Evolutionary conservation across 106 monocot genomes (phyloP).

Genomic region (Platanthera guangdongensis): DNA sequence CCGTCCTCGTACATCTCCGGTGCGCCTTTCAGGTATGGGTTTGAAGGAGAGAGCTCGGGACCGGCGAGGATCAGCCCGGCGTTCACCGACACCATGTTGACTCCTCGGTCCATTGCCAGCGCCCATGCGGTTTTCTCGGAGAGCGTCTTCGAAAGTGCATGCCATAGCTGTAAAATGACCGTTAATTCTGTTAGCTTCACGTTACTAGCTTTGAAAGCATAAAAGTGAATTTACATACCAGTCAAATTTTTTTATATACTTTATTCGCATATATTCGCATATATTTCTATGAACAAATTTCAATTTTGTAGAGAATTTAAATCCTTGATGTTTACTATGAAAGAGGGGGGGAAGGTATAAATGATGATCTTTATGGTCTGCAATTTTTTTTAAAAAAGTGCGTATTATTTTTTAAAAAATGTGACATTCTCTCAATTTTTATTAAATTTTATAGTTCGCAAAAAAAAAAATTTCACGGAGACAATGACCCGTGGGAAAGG

Average conservation of each 20-base stretch:
- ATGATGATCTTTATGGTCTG: too few species aligned
- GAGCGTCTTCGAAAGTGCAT: constrained; percentile 72
- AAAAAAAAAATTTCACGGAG: too few species aligned
- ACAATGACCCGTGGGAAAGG: too few species aligned
- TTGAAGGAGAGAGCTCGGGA: constrained; percentile 23
- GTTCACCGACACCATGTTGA: constrained; percentile 81
- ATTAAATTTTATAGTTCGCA: too few species aligned
- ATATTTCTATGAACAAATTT: background rate
- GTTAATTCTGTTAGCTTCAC: background rate
- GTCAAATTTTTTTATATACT: background rate
- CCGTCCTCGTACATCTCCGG: constrained; percentile 88
- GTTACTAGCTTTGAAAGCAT: too few species aligned
- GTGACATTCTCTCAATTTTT: too few species aligned
- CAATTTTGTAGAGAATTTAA: background rate
- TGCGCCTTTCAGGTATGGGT: constrained; percentile 67
- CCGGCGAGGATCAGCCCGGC: constrained; percentile 46
- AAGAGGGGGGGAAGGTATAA: too few species aligned
- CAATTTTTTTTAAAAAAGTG: too few species aligned
- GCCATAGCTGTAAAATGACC: constrained; percentile 60
- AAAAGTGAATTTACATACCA: too few species aligned
- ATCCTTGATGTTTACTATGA: too few species aligned
- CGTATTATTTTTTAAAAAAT: too few species aligned
- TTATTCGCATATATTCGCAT: background rate
- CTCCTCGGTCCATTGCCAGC: constrained; percentile 80
- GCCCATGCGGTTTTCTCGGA: constrained; percentile 92